Base-by-base conservation (phyloP, 768 basidiomycete genomes). In the Amylocystis lapponica region DNA sequence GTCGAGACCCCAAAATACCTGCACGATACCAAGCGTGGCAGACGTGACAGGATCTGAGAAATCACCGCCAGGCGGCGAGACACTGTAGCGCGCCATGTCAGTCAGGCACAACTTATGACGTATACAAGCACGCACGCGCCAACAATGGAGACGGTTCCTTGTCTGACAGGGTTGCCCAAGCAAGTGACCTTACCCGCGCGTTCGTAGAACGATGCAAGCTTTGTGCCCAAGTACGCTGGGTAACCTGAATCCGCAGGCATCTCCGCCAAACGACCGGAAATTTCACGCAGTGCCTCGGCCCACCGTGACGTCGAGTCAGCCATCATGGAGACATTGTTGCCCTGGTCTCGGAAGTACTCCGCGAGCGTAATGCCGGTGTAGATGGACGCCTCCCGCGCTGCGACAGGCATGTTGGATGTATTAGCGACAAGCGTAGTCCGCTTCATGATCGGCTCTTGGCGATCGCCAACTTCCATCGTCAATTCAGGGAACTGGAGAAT, bases 201-300 rank as follows among this genome's bases (percentile, higher is more conserved):
- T 65, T 99, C 96, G 66, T 99, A 99, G 77, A 99, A 99, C 56
- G 87, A 81, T 17, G 96, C 96, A 27, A 98, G 71, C 67, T 98
- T 98, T 25, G 96, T 95, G 48, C 84, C 71, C 47, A 98, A 81
- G 65, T 98, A 98, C 3, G 96, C 96, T 38, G 96, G 96, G 67
- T 99, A 99, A 45, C 96, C 96, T 30, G 96, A 98, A 64, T 98
- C 96, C 23, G 96, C 96, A 37, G 96, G 96, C 96, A 99, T 99
- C 68, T 99, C 96, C 29, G 96, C 96, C 48, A 99, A 66, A 67
- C 96, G 94, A 67, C 96, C 96, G 19, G 94, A 97, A 51, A 99
- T 97, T 76, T 99, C 96, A 72, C 96, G 92, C 35, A 99, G 70
- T 16, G 96, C 96, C 62, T 99, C 96, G 22, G 96, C 96, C 96